phyloP scores from a whole-genome alignment of 257 asterid species.

The Galeopsis tetrahit region DNA sequence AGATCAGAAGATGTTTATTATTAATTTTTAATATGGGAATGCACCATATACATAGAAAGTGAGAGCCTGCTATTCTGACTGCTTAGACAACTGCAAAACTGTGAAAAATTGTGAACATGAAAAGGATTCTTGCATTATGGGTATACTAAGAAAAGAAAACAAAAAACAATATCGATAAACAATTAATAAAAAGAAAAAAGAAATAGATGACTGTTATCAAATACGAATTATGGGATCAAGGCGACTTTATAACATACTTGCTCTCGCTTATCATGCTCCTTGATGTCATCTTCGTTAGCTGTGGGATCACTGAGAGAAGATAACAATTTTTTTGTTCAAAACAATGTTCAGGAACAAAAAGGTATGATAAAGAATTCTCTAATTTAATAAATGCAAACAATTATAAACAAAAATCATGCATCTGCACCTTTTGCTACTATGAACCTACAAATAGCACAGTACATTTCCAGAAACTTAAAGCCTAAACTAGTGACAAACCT shows the following conservation, averaged over 20 bases:
- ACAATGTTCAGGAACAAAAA: constrained; percentile 15
- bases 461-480: not conserved
- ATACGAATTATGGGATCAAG: constrained; percentile 26
- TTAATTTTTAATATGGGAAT: not conserved
- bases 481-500: not conserved
- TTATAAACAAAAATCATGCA: constrained; percentile 3
- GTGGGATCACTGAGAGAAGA: constrained; percentile 43
- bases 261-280: constrained; percentile 48
- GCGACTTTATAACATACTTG: constrained; percentile 55
- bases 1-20: constrained; percentile 7
- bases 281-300: constrained; percentile 44
- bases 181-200: not conserved
- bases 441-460: not conserved
- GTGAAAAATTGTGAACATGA: not conserved
- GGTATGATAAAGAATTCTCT: constrained; percentile 16
- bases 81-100: not conserved
- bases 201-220: constrained; percentile 4
- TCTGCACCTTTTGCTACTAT: not conserved
- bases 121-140: constrained; percentile 14
- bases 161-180: not conserved
- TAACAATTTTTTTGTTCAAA: constrained; percentile 24
- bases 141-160: not conserved
- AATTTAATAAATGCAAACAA: constrained; percentile 10
- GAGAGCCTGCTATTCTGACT: not conserved
- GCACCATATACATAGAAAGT: constrained; percentile 2